Conservation (phyloP, 176 grass and related monocot species). For the Aegilops umbellulata region DNA sequence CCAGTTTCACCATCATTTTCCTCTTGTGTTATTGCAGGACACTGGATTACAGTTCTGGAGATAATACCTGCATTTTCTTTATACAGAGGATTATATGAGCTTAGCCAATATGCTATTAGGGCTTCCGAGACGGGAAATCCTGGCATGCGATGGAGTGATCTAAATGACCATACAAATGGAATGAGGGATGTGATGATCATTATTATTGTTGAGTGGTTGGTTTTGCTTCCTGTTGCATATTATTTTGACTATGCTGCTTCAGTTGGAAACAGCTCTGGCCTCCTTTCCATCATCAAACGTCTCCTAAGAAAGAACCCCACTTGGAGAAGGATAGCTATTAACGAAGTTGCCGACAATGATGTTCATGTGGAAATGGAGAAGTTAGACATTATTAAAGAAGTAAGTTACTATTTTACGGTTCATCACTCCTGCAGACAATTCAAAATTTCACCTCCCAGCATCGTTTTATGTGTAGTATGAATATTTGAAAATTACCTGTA, state of each 20-base stretch:
- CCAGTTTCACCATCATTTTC: neutral
- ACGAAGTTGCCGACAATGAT: slow-evolving; percentile 28
- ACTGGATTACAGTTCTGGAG: slow-evolving; percentile 90
- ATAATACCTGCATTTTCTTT: slow-evolving; percentile 89
- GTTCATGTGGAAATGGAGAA: slow-evolving; percentile 66
- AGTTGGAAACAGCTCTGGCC: slow-evolving; percentile 41
- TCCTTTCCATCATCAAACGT: slow-evolving; percentile 36
- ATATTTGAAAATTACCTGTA: neutral
- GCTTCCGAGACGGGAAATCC: slow-evolving; percentile 47
- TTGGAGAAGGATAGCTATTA: slow-evolving; percentile 32
- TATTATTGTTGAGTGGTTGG: slow-evolving; percentile 70
- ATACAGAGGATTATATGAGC: slow-evolving; percentile 78
- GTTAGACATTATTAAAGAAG: slow-evolving; percentile 73
- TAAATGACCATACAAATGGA: slow-evolving; percentile 68
- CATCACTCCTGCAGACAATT: neutral
- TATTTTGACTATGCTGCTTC: slow-evolving; percentile 67
- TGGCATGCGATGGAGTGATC: slow-evolving; percentile 83
- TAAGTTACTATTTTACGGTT: slow-evolving; percentile 31
- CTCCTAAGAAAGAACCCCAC: slow-evolving; percentile 38
- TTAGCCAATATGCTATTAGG: slow-evolving; percentile 64
- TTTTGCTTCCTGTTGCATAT: slow-evolving; percentile 73
- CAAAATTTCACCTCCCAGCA: neutral
- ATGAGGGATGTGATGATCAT: slow-evolving; percentile 77
- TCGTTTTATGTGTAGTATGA: slow-evolving; percentile 11
- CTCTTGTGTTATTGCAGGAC: slow-evolving; percentile 26